Conservation (phyloP, 441 rosid species). For the Populus hybrid region DNA sequence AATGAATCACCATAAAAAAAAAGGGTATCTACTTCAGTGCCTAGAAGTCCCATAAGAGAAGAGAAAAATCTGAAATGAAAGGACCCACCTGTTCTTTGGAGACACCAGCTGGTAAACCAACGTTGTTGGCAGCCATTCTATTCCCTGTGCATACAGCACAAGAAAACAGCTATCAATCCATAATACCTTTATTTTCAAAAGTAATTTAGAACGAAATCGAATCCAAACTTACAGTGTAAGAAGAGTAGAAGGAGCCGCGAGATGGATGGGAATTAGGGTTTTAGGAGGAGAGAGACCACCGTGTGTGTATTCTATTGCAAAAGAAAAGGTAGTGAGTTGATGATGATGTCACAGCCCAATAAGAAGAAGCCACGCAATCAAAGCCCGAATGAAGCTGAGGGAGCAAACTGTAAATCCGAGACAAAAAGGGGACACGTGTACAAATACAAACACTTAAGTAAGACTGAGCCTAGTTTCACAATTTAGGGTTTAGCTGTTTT, state of each 20-base stretch:
- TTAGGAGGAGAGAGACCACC: neutral
- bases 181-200: neutral
- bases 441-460: neutral
- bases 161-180: neutral
- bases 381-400: neutral
- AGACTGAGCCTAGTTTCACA: neutral
- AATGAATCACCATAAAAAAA: neutral
- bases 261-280: neutral
- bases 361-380: neutral
- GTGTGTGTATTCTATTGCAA: neutral
- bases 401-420: neutral
- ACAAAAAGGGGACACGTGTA: neutral
- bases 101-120: slow-evolving; percentile 33
- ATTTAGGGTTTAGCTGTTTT: neutral
- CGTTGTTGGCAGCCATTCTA: slow-evolving; percentile 50
- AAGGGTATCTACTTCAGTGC: neutral
- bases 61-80: neutral
- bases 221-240: neutral
- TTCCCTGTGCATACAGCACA: slow-evolving; percentile 17
- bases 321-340: neutral
- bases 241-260: neutral
- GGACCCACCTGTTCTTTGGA: slow-evolving; percentile 57
- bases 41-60: neutral
- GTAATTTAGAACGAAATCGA: neutral
- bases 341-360: neutral